phyloP scores from a whole-genome alignment of 441 rosid species.

The Brassica hybrid region DNA sequence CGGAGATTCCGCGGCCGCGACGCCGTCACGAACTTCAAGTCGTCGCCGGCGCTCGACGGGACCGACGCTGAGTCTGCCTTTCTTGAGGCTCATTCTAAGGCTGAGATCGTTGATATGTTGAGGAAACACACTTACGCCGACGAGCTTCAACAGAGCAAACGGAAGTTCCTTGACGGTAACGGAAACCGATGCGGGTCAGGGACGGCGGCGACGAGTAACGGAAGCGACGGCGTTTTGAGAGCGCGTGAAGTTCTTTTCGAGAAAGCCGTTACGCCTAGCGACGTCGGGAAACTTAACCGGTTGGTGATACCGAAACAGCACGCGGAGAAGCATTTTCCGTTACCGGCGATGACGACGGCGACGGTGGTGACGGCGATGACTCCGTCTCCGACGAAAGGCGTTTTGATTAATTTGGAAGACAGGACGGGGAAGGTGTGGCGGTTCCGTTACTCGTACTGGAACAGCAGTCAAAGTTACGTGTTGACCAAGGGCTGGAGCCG shows the following conservation, averaged over 20 bases:
- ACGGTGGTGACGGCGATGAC: constrained; percentile 17
- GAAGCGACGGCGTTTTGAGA: constrained; percentile 27
- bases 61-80: constrained; percentile 52
- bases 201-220: neutral
- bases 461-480: constrained; percentile 90
- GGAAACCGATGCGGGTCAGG: constrained; percentile 38
- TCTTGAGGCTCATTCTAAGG: constrained; percentile 71
- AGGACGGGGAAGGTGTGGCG: constrained; percentile 84
- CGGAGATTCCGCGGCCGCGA: constrained; percentile 87
- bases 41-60: neutral
- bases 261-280: constrained; percentile 87
- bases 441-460: constrained; percentile 92
- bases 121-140: constrained; percentile 86
- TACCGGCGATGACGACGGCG: constrained; percentile 29
- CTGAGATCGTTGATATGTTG: constrained; percentile 91
- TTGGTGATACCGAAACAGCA: constrained; percentile 87
- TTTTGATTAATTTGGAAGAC: constrained; percentile 44
- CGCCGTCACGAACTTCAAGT: constrained; percentile 76
- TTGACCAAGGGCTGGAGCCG: constrained; percentile 94
- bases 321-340: constrained; percentile 88
- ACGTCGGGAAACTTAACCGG: constrained; percentile 88
- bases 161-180: constrained; percentile 42
- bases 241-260: constrained; percentile 80
- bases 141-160: constrained; percentile 75
- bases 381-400: constrained; percentile 54